Evolutionary conservation across 2,329 filamentous ascomycete species (phyloP).

Genomic region (Cephalotrichum gorgonifer): DNA sequence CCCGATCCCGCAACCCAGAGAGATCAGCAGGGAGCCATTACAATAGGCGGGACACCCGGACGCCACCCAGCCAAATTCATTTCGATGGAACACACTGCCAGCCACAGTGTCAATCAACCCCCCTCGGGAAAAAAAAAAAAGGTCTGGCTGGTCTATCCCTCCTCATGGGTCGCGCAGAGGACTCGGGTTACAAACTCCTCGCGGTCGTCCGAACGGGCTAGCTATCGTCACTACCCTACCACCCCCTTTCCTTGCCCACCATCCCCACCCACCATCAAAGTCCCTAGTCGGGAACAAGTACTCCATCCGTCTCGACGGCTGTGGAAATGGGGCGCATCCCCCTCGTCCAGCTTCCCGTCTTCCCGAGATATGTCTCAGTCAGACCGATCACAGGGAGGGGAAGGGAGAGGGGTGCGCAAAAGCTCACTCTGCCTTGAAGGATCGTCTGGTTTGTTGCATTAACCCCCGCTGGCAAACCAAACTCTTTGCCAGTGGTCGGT

Average conservation of each 20-base stretch:
- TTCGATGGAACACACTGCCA: background rate
- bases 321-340: background rate
- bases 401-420: background rate
- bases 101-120: background rate
- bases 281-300: no score
- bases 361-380: constrained; percentile 3
- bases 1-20: constrained; percentile 1
- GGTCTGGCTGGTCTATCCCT: no score
- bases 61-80: background rate
- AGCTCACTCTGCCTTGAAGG: background rate
- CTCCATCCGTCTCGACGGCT: background rate
- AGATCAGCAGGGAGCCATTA: background rate
- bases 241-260: background rate
- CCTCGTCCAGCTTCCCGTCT: background rate
- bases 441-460: background rate
- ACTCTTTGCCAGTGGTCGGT: no score
- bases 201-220: background rate
- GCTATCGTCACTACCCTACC: background rate
- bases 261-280: background rate
- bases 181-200: no score
- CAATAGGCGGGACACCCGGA: background rate
- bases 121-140: no score
- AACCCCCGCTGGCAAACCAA: background rate
- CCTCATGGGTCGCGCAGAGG: no score
- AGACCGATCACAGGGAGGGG: background rate